Evolutionary conservation across 2,329 filamentous ascomycete species (phyloP).

Genomic region (Allantophomopsis cytisporea): DNA sequence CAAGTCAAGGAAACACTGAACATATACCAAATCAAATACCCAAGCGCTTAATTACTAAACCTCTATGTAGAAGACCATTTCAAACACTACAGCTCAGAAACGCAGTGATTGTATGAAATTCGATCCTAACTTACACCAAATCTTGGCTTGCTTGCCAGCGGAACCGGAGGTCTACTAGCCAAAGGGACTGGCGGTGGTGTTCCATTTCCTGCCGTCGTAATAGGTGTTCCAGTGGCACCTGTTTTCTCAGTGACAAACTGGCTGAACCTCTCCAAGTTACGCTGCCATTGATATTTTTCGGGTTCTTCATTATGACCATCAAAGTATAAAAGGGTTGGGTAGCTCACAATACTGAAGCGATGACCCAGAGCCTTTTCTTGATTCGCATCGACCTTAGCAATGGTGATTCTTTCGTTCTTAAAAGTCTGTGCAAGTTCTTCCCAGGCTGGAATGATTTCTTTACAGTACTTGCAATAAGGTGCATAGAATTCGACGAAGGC

Average conservation of each 20-base stretch:
- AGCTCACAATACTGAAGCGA: constrained; percentile 48
- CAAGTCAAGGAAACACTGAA: too few relatives aligned
- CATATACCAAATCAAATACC: too few relatives aligned
- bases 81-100: too few relatives aligned
- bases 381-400: constrained; percentile 91
- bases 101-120: too few relatives aligned
- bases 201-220: too few relatives aligned
- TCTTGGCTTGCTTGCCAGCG: constrained; percentile 17
- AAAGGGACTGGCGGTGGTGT: constrained; percentile 14
- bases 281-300: not conserved
- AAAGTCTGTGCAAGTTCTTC: constrained; percentile 64
- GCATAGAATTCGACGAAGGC: constrained; percentile 96
- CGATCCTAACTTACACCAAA: constrained; percentile 14
- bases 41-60: too few relatives aligned
- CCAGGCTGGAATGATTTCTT: constrained; percentile 77
- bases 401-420: constrained; percentile 60
- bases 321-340: constrained; percentile 42
- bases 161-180: constrained; percentile 6
- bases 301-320: constrained; percentile 49
- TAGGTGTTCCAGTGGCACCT: constrained; percentile 54
- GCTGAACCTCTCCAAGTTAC: too few relatives aligned
- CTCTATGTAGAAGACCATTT: too few relatives aligned
- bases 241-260: too few relatives aligned
- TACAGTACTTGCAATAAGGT: constrained; percentile 97
- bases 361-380: constrained; percentile 61